These are phyloP conservation scores for Monosporozyma solicola DNA, from an alignment of 805 yeast species.

Conservation along the genomic window DNA sequence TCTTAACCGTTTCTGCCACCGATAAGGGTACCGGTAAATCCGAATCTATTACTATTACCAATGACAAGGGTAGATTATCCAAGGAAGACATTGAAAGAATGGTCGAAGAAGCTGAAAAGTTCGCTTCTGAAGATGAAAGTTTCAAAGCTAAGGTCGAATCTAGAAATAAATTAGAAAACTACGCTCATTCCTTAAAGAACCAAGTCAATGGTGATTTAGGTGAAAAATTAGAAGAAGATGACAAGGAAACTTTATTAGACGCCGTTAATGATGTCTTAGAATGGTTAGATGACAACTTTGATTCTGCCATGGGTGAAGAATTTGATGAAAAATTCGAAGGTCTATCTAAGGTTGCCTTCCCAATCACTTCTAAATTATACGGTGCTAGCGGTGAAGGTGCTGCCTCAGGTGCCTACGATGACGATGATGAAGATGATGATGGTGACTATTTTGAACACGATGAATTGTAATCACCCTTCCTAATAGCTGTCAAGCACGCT, in stretches of 20 bases:
- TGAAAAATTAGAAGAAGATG: constrained; percentile 77
- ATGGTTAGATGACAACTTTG: constrained; percentile 81
- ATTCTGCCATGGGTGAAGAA: constrained; percentile 84
- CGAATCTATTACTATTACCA: constrained; percentile 83
- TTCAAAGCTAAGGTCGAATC: constrained; percentile 80
- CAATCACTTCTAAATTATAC: constrained; percentile 84
- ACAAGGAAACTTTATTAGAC: constrained; percentile 78
- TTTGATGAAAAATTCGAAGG: constrained; percentile 85
- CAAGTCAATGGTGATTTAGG: constrained; percentile 59
- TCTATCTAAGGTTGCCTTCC: constrained; percentile 74
- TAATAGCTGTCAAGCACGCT: not conserved
- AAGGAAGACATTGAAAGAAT: constrained; percentile 94
- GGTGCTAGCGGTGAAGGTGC: constrained; percentile 44
- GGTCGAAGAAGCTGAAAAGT: constrained; percentile 96
- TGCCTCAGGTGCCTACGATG: constrained; percentile 36
- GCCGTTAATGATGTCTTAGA: constrained; percentile 81
- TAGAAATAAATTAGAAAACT: constrained; percentile 80
- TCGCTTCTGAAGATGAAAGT: constrained; percentile 81
- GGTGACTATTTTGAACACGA: constrained; percentile 58
- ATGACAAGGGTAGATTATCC: constrained; percentile 88
- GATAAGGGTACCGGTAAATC: constrained; percentile 94
- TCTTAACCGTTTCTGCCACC: constrained; percentile 86
- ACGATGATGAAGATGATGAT: constrained; percentile 46
- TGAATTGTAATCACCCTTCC: constrained; percentile 39
- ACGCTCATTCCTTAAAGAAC: constrained; percentile 73